Conservation (phyloP, 2,329 filamentous ascomycete species). For the Neofusicoccum parvum region DNA sequence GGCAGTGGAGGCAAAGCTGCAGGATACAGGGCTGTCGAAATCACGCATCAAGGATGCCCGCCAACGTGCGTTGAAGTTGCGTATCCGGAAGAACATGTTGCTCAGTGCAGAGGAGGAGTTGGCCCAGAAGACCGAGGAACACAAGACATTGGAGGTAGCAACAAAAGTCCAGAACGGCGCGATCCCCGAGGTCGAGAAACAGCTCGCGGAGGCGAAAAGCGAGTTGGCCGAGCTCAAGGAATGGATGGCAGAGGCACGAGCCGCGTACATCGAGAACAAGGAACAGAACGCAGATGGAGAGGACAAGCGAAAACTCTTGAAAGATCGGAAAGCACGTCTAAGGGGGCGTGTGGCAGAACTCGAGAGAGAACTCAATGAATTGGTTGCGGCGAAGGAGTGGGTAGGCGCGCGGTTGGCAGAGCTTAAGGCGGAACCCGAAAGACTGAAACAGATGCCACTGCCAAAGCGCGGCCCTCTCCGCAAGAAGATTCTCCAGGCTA, state of each 20-base stretch:
- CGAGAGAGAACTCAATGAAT: not conserved
- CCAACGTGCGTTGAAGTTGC: not conserved
- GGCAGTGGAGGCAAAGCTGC: not conserved
- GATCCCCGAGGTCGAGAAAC: not conserved
- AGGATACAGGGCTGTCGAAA: not conserved
- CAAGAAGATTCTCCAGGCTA: not conserved
- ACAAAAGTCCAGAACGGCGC: not conserved
- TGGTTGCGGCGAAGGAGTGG: not conserved
- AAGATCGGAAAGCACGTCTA: not conserved
- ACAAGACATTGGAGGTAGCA: not conserved
- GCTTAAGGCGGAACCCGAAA: no score
- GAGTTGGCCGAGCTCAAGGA: not conserved
- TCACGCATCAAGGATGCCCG: not conserved
- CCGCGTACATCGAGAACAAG: no score
- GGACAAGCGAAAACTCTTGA: not conserved
- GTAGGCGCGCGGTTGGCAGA: no score
- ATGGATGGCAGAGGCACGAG: not conserved
- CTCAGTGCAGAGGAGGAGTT: not conserved
- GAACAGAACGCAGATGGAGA: not conserved
- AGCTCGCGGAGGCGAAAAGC: not conserved
- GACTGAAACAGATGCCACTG: not conserved
- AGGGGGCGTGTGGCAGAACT: not conserved
- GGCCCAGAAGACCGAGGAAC: not conserved
- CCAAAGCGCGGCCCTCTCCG: conserved; percentile 2
- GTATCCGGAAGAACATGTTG: not conserved